These are phyloP conservation scores for Ammopiptanthus mongolicus DNA, from an alignment of 306 rosid species.

Conservation along the genomic window DNA sequence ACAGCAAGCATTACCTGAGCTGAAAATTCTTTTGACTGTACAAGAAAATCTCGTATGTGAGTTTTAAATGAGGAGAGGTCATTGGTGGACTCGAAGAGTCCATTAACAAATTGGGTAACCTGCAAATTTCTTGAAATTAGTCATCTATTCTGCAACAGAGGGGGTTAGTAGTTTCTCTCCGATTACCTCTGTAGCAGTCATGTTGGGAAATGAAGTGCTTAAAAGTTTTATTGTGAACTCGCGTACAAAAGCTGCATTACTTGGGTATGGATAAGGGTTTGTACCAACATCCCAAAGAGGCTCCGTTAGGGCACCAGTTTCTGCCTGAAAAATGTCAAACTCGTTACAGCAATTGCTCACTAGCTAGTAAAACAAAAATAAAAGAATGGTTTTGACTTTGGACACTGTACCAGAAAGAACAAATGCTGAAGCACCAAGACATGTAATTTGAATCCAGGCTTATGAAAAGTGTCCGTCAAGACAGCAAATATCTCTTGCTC, in stretches of 20 bases:
- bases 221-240: constrained; percentile 88
- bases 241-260: constrained; percentile 67
- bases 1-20: constrained; percentile 66
- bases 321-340: constrained; percentile 48
- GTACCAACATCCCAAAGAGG: constrained; percentile 85
- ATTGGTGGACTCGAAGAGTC: constrained; percentile 74
- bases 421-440: constrained; percentile 95
- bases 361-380: neutral
- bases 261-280: constrained; percentile 56
- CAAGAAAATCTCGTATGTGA: constrained; percentile 86
- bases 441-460: constrained; percentile 97
- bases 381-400: neutral
- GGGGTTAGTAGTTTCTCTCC: neutral
- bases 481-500: constrained; percentile 96
- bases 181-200: constrained; percentile 86
- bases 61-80: constrained; percentile 44
- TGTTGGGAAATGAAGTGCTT: constrained; percentile 91
- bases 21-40: constrained; percentile 95
- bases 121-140: constrained; percentile 30
- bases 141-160: neutral
- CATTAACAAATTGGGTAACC: constrained; percentile 93
- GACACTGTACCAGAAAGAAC: constrained; percentile 72
- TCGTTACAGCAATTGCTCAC: neutral
- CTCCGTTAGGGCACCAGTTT: constrained; percentile 73
- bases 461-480: constrained; percentile 92